A percentile compares a stretch with the other conserved stretches of the same genome.
Conservation (phyloP, 2,329 filamentous ascomycete species). For the Trichoderma arundinaceum region DNA sequence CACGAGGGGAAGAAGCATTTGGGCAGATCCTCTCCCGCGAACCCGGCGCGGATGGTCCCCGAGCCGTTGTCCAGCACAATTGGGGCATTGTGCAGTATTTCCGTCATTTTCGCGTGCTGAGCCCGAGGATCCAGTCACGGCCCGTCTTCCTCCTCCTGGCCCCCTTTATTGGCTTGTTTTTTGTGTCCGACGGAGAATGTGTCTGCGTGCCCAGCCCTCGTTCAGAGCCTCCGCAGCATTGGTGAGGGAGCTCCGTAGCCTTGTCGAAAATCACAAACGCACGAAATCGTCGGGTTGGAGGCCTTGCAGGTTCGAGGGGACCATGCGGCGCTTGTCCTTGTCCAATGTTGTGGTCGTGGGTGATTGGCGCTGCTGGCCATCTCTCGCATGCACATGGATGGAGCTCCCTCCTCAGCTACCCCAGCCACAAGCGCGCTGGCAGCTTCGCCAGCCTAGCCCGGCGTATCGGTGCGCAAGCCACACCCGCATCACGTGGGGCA, state of each 20-base stretch:
- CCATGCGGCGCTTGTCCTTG: constrained; percentile 11
- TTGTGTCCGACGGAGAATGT: not conserved
- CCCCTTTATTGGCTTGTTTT: constrained; percentile 8
- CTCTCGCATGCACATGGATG: constrained; percentile 20
- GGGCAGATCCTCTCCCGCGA: constrained; percentile 92
- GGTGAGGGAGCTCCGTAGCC: constrained; percentile 15
- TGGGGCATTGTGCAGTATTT: constrained; percentile 88
- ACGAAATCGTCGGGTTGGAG: constrained; percentile 17
- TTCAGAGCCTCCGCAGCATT: constrained; percentile 31
- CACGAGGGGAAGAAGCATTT: constrained; percentile 98
- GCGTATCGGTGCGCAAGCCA: constrained; percentile 33
- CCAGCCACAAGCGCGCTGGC: constrained; percentile 30
- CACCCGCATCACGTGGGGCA: constrained; percentile 42
- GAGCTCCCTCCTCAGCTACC: constrained; percentile 20
- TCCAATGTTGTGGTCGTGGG: constrained; percentile 23
- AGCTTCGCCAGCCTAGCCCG: not conserved
- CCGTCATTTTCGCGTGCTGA: constrained; percentile 52
- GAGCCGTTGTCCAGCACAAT: constrained; percentile 99
- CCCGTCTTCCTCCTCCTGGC: constrained; percentile 24
- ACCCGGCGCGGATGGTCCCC: constrained; percentile 94
- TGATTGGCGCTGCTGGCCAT: constrained; percentile 29
- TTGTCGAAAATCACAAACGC: constrained; percentile 3
- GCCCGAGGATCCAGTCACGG: not conserved
- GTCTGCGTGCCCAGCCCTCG: constrained; percentile 16
- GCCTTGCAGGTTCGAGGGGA: constrained; percentile 17